Evolutionary conservation across 495 filamentous ascomycete genomes (phyloP), one percentile per base, ranked within the genome.

Genomic region (Lepraria neglecta): DNA sequence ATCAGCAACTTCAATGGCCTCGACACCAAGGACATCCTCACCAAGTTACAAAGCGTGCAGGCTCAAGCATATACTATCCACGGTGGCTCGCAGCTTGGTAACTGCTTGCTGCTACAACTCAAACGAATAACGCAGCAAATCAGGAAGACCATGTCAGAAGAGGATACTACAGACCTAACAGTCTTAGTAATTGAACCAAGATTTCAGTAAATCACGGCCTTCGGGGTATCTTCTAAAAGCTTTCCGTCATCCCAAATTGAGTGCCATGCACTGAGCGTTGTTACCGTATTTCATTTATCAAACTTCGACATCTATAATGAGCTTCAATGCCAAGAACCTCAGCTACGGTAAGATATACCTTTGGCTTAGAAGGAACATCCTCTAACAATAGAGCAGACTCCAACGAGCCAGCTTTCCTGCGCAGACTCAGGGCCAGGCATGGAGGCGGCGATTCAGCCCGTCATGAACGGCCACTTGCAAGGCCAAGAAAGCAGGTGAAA

Each of bases 401-500:
- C 12, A 64, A 63, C 0, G 67, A 69, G 50, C 67, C 67, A 38
- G 46, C 50, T 1, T 69, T 69, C 35, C 42, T 69, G 3, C 65
- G 59, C 15, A 64, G 44, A 38, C 56, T 69, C 3, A 60, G 57
- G 40, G 52, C n/a, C 21, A 35, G 63, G 38, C 51, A 60, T 48
- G 42, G 48, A 53, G 62, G 31, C n/a, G 40, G 30, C 17, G 62
- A 64, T 48, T 42, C 51, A 27, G 48, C 42, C 56, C 64, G 70
- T 12, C 67, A 73, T 44, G 68, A 71, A 46, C 64, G 56, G 48
- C 50, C 50, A 19, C 35, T 68, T 30, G 67, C 69, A 2, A 58
- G 71, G 11, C 71, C 71, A 11, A 67, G 65, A 63, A 71, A 64
- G 52, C 56, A 63, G 9, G 58, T 64, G 30, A 64, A 60, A 5